Conservation (phyloP, 2,329 filamentous ascomycete genomes). For the Calycina marina region DNA sequence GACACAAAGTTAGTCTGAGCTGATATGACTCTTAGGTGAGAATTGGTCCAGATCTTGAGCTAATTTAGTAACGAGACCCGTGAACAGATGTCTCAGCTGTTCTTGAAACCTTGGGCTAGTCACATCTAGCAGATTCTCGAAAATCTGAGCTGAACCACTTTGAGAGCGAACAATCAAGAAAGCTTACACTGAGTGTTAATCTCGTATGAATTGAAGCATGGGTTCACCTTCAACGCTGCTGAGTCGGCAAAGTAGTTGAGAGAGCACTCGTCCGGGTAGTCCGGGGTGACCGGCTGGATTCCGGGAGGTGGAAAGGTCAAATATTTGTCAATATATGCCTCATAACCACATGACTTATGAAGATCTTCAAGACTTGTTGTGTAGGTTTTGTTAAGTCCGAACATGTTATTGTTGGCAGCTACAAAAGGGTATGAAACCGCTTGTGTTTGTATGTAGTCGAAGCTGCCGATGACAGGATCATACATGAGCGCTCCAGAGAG, state of each 20-base stretch:
- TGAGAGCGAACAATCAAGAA: too few relatives aligned
- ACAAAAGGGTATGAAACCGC: constrained; percentile 27
- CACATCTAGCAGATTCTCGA: too few relatives aligned
- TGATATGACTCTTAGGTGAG: too few relatives aligned
- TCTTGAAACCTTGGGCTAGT: too few relatives aligned
- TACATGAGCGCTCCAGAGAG: constrained; percentile 12
- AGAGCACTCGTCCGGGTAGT: too few relatives aligned
- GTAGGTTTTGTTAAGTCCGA: constrained; percentile 31
- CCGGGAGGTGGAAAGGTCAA: constrained; percentile 27
- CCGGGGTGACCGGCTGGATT: constrained; percentile 21
- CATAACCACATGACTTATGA: constrained; percentile 31
- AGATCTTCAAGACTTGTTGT: constrained; percentile 25
- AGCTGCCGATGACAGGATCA: constrained; percentile 14
- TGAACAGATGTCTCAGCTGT: too few relatives aligned
- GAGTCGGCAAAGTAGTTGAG: too few relatives aligned
- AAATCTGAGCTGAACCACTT: not conserved
- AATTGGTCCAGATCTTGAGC: too few relatives aligned
- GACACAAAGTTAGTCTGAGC: too few relatives aligned
- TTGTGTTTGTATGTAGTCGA: constrained; percentile 10
- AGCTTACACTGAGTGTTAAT: too few relatives aligned
- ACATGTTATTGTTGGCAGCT: constrained; percentile 26
- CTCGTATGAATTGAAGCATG: constrained; percentile 55
- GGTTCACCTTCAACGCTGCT: not conserved
- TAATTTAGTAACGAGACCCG: too few relatives aligned
- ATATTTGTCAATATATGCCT: constrained; percentile 30